Base-by-base conservation (phyloP, 2,329 filamentous ascomycete species). In the Paramyrothecium sp. region DNA sequence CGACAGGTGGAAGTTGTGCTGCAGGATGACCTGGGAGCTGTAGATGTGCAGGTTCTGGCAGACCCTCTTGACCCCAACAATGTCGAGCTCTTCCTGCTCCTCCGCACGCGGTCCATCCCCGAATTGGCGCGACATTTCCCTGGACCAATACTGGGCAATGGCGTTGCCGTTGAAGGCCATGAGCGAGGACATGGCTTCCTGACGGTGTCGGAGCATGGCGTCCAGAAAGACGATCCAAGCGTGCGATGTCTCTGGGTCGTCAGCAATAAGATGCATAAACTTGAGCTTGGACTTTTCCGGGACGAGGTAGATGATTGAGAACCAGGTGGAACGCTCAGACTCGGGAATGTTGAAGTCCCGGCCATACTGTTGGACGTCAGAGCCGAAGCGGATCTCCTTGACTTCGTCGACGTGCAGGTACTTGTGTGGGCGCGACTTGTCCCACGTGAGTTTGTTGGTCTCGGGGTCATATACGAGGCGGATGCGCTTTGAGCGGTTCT, bases 371-470 rank as follows among this genome's bases (percentile, higher is more conserved):
- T 90, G 87, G 19, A 94, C 91, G 69, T 98, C 91, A 13, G 84
- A 84, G 19, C 91, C 92, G 34, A 88, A 86, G 60, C 93, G 88
- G 51, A 98, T 92, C 68, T 97, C 92, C 67, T 91, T 89, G 67
- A 99, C 94, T 71, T 98, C 92, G 67, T 99, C 95, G 61, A 99
- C 91, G 72, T 96, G 96, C 62, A 99, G 89, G 54, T 86, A 87
- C 71, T 97, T 98, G 22, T 87, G 85, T 1, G 90, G 88, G 38
- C 91, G 87, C 10, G 83, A 85, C 51, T 87, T 84, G 72, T 96
- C 90, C 94, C 94, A 98, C 23, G 84, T 89, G 22, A 99, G 90
- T 72, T 92, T 95, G 59, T 90, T 93, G 2, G 89, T 85, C 67
- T 94, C 89, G 22, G 89, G 82, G 66, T 98, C 92, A 22, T 98